Conservation (phyloP, 2,329 filamentous ascomycete species). For the Trichoderma atroviride region DNA sequence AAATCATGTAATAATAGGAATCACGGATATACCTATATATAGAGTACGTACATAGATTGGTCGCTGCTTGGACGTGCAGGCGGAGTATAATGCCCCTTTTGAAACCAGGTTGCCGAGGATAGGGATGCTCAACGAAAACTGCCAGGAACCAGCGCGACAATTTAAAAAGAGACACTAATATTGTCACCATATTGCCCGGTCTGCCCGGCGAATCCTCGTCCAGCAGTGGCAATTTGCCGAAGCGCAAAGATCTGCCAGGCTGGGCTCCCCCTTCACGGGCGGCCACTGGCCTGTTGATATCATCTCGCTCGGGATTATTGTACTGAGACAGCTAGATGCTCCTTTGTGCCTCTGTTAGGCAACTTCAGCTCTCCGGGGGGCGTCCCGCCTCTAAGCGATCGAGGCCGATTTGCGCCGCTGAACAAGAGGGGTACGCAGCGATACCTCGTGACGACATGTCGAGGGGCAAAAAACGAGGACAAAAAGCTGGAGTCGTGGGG, state of each 20-base stretch:
- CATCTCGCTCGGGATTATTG: not conserved
- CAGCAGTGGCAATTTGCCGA: conserved; percentile 3
- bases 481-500: not conserved
- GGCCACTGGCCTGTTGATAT: not conserved
- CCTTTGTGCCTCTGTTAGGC: not conserved
- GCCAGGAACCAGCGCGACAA: not conserved
- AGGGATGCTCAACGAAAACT: conserved; percentile 13
- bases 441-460: not conserved
- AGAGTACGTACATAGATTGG: not conserved
- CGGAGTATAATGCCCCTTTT: not conserved
- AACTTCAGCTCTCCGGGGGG: not conserved
- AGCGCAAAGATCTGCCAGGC: not conserved
- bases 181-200: conserved; percentile 6
- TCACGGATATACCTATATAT: not conserved
- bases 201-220: not conserved
- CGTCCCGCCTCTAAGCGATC: conserved; percentile 21
- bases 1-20: not conserved
- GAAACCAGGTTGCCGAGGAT: conserved; percentile 21
- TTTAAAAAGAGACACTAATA: not conserved
- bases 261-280: not conserved
- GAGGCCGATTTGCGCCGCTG: conserved; percentile 22
- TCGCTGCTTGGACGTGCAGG: not conserved
- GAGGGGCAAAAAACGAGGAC: conserved; percentile 14
- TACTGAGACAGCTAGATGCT: not conserved
- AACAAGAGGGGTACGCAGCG: not conserved